phyloP scores from a whole-genome alignment of 345 rosid species.

The Geranium brycei region DNA sequence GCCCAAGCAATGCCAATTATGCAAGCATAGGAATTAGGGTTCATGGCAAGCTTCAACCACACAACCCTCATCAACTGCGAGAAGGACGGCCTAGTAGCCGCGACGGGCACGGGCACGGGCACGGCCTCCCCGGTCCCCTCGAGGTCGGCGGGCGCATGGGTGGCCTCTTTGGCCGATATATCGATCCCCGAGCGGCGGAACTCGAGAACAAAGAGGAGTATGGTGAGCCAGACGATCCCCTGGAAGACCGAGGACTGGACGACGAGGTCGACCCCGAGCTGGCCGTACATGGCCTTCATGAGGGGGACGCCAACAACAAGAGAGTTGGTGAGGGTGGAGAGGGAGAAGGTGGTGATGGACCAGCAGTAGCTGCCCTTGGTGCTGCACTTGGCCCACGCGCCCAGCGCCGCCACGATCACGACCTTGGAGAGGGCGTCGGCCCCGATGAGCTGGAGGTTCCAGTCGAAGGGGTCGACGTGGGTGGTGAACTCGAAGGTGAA shows the following conservation, averaged over 20 bases:
- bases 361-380: slow-evolving; percentile 56
- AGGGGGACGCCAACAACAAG: slow-evolving; percentile 69
- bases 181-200: slow-evolving; percentile 26
- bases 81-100: slow-evolving; percentile 17
- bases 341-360: slow-evolving; percentile 73
- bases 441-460: slow-evolving; percentile 49
- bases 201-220: slow-evolving; percentile 64
- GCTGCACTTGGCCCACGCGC: slow-evolving; percentile 51
- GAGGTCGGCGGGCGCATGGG: too few relatives aligned
- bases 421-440: slow-evolving; percentile 64
- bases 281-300: slow-evolving; percentile 65
- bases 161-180: neutral
- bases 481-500: slow-evolving; percentile 63
- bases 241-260: slow-evolving; percentile 62
- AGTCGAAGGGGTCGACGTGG: slow-evolving; percentile 58
- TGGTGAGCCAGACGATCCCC: slow-evolving; percentile 57
- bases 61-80: slow-evolving; percentile 40
- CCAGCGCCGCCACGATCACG: slow-evolving; percentile 38
- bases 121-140: neutral
- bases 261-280: slow-evolving; percentile 53
- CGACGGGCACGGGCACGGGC: too few relatives aligned
- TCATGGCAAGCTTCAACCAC: slow-evolving; percentile 24
- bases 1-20: slow-evolving; percentile 32
- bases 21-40: slow-evolving; percentile 32
- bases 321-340: slow-evolving; percentile 53